Conservation (phyloP, 2,329 filamentous ascomycete species). For the Fusarium paranaense region DNA sequence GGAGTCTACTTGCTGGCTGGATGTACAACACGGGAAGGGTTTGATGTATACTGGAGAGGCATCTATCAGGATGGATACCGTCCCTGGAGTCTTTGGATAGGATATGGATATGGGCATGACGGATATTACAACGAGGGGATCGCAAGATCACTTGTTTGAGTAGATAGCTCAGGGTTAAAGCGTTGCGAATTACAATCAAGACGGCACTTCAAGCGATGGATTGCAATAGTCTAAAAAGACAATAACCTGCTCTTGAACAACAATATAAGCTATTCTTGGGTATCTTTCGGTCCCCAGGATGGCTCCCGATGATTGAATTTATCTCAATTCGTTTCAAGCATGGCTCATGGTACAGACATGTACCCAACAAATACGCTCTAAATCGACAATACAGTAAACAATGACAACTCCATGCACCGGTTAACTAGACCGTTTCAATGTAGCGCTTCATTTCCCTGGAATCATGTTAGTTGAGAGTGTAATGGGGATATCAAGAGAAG, state of each 20-base stretch:
- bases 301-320: conserved; percentile 14
- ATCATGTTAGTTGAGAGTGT: conserved; percentile 27
- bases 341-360: conserved; percentile 19
- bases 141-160: neutral
- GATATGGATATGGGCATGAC: neutral
- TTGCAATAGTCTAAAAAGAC: neutral
- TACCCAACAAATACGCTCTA: conserved; percentile 26
- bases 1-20: neutral
- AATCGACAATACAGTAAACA: conserved; percentile 17
- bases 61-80: neutral
- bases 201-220: neutral
- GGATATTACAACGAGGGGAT: neutral
- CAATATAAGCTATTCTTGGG: conserved; percentile 14
- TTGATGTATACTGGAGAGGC: neutral
- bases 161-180: neutral
- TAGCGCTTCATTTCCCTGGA: conserved; percentile 80
- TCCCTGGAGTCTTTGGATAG: neutral
- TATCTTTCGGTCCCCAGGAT: conserved; percentile 34
- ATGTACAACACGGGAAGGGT: neutral
- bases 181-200: neutral
- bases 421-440: conserved; percentile 74
- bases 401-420: conserved; percentile 26
- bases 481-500: no score
- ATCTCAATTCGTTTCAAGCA: conserved; percentile 1
- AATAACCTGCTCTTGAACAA: conserved; percentile 5